Conservation (phyloP, 2,329 filamentous ascomycete species). For the Podosphaera xanthii region DNA sequence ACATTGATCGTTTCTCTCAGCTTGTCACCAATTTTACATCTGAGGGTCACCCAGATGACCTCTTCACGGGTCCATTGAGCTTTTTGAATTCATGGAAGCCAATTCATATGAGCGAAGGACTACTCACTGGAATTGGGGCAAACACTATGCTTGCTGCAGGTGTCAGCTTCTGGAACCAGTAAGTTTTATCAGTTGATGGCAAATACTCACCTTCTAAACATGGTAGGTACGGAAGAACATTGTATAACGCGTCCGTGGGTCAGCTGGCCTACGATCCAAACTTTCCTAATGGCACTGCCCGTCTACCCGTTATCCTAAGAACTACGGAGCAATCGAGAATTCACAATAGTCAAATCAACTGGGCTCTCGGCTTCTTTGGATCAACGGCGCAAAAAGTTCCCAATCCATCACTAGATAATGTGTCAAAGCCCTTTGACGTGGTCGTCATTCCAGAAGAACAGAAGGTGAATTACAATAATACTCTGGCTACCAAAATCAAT, state of each 20-base stretch:
- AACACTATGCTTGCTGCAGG: constrained; percentile 26
- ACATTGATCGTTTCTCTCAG: constrained; percentile 24
- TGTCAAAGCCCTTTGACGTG: constrained; percentile 22
- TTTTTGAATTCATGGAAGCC: constrained; percentile 31
- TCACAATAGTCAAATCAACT: constrained; percentile 28
- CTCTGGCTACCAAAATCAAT: constrained; percentile 26
- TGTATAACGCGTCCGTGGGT: constrained; percentile 26
- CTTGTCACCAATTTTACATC: constrained; percentile 25
- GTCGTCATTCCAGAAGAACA: constrained; percentile 25
- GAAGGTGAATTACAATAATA: constrained; percentile 25
- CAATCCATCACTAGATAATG: constrained; percentile 19
- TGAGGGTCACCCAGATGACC: constrained; percentile 12
- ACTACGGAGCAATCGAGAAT: constrained; percentile 32
- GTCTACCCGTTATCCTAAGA: constrained; percentile 26
- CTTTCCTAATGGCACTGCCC: constrained; percentile 23
- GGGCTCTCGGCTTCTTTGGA: constrained; percentile 29
- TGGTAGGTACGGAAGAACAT: constrained; percentile 24
- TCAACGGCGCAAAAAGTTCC: constrained; percentile 20
- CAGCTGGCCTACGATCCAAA: constrained; percentile 25
- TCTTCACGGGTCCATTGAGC: constrained; percentile 22
- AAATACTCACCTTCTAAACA: background rate
- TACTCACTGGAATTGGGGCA: constrained; percentile 26
- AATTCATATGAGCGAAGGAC: constrained; percentile 19
- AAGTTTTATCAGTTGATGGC: background rate
- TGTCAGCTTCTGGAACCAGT: constrained; percentile 25